These are phyloP conservation scores for Arachnomyces sp. DNA, from an alignment of 2,329 filamentous ascomycete genomes.

Conservation along the genomic window DNA sequence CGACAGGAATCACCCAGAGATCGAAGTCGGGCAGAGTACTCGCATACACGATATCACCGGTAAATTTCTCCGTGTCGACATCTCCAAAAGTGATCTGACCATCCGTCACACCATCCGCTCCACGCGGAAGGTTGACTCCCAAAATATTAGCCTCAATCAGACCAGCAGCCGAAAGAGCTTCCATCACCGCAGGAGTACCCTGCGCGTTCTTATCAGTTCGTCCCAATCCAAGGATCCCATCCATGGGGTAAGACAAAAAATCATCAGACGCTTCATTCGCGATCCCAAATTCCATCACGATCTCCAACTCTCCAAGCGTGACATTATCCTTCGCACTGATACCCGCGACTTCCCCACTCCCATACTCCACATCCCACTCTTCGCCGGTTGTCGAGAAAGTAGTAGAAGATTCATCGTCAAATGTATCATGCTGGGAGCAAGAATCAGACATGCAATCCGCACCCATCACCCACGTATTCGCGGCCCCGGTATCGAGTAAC, in stretches of 20 bases:
- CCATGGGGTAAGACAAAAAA: constrained; percentile 72
- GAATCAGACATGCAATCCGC: constrained; percentile 56
- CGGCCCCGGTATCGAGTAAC: constrained; percentile 47
- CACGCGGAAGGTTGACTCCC: constrained; percentile 61
- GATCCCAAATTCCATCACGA: constrained; percentile 58
- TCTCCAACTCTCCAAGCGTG: constrained; percentile 53
- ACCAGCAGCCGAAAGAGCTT: constrained; percentile 49
- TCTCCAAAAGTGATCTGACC: constrained; percentile 73
- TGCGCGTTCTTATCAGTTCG: constrained; percentile 48
- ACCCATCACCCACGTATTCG: constrained; percentile 77
- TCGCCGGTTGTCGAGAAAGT: constrained; percentile 49
- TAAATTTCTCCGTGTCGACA: constrained; percentile 57
- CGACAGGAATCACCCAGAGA: constrained; percentile 66
- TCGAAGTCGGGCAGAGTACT: constrained; percentile 42
- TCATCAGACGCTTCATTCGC: constrained; percentile 63
- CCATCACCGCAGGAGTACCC: constrained; percentile 56
- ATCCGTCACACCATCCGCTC: constrained; percentile 55
- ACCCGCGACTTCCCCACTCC: constrained; percentile 65
- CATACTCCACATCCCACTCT: constrained; percentile 63
- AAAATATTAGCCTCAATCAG: constrained; percentile 59
- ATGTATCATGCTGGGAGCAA: constrained; percentile 62
- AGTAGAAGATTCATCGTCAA: constrained; percentile 57
- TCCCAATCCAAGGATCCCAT: constrained; percentile 76
- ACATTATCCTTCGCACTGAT: constrained; percentile 58
- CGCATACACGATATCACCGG: constrained; percentile 61